Percentiles rank a stretch among this genome's conserved stretches.
phyloP scores from a whole-genome alignment of 768 basidiomycete genomes.

The Mycena olivaceomarginata region DNA sequence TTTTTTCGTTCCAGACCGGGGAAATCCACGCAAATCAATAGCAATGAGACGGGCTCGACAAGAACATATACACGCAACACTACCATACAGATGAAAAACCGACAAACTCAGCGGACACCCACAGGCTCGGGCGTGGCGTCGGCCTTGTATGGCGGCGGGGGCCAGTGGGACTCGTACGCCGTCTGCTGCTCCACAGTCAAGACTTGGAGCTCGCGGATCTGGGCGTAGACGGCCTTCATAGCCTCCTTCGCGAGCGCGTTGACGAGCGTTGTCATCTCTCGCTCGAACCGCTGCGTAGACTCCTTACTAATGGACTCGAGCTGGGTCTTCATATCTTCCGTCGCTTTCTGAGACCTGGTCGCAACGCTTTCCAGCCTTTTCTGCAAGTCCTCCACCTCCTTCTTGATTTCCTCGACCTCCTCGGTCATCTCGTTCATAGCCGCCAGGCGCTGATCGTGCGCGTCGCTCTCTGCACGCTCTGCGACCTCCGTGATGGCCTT shows the following conservation, averaged over 20 bases:
- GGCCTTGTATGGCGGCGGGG: slow-evolving; percentile 10
- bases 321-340: slow-evolving; percentile 21
- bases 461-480: slow-evolving; percentile 28
- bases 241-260: slow-evolving; percentile 16
- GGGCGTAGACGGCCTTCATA: slow-evolving; percentile 17
- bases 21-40: no score
- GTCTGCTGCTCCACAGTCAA: slow-evolving; percentile 23
- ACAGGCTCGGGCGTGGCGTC: neutral
- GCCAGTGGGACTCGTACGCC: slow-evolving; percentile 13
- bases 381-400: slow-evolving; percentile 17
- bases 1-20: no score
- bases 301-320: slow-evolving; percentile 20
- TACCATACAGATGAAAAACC: no score
- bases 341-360: slow-evolving; percentile 5
- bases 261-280: slow-evolving; percentile 27
- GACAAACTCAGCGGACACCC: no score
- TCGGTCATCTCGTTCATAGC: slow-evolving; percentile 24
- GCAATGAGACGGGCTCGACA: no score
- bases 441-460: slow-evolving; percentile 23
- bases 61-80: no score
- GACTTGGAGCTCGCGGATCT: slow-evolving; percentile 28
- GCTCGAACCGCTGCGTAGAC: slow-evolving; percentile 24
- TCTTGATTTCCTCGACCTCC: slow-evolving; percentile 26
- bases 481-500: slow-evolving; percentile 20
- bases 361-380: slow-evolving; percentile 16